Percentiles rank a stretch among this genome's conserved stretches.
These are phyloP conservation scores for Picochlorum sp. DNA, from an alignment of 139 green algal species.

Conservation along the genomic window DNA sequence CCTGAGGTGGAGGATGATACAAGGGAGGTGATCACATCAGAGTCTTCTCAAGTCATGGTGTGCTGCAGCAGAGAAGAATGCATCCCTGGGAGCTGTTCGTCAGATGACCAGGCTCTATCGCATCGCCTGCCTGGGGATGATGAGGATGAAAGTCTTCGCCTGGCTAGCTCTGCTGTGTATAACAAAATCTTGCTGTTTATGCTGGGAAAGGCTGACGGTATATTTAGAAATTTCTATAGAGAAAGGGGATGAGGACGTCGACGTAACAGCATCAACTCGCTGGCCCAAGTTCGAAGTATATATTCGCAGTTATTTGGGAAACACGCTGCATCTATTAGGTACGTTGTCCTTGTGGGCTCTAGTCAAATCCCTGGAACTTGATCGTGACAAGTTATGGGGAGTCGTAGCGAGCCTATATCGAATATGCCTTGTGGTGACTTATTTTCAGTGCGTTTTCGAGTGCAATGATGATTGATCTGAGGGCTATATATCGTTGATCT, in stretches of 20 bases:
- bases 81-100: constrained; percentile 47
- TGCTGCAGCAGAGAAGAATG: constrained; percentile 29
- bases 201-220: constrained; percentile 67
- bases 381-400: neutral
- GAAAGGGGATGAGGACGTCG: constrained; percentile 4
- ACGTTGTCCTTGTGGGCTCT: constrained; percentile 9
- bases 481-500: neutral
- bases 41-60: constrained; percentile 59
- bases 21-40: neutral
- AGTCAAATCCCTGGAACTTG: constrained; percentile 11
- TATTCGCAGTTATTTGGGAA: constrained; percentile 84
- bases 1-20: constrained; percentile 3
- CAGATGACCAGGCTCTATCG: constrained; percentile 61
- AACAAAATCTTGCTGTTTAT: constrained; percentile 84
- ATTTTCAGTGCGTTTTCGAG: neutral
- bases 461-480: neutral
- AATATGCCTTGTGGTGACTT: neutral
- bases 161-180: constrained; percentile 66
- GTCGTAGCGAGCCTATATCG: constrained; percentile 12
- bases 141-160: constrained; percentile 47
- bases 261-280: constrained; percentile 10
- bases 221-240: constrained; percentile 56
- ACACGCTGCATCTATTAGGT: constrained; percentile 83
- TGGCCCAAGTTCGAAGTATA: constrained; percentile 76
- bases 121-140: constrained; percentile 69